A percentile compares a stretch with the other conserved stretches of the same genome.
Evolutionary conservation across 495 filamentous ascomycete genomes (phyloP).

Genomic region (Xylaria scruposa): DNA sequence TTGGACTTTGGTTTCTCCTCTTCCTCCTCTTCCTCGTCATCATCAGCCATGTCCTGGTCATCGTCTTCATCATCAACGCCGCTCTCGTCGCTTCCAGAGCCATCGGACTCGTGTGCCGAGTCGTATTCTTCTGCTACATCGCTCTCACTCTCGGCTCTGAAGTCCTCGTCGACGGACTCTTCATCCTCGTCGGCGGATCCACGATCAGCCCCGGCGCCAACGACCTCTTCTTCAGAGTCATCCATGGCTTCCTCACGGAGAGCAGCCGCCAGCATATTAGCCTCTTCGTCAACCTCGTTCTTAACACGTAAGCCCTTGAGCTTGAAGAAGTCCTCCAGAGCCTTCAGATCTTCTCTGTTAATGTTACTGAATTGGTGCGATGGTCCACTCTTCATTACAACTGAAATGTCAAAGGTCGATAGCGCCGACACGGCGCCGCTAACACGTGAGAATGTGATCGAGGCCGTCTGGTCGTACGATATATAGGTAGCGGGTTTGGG

Average conservation of each 20-base stretch:
- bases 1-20: conserved; percentile 53
- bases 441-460: conserved; percentile 94
- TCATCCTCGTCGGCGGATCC: conserved; percentile 96
- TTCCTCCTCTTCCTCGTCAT: conserved; percentile 41
- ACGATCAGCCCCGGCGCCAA: conserved; percentile 72
- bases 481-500: conserved; percentile 98
- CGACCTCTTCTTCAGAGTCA: conserved; percentile 84
- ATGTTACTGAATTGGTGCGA: conserved; percentile 99
- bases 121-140: conserved; percentile 98
- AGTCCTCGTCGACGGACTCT: conserved; percentile 94
- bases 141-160: conserved; percentile 86
- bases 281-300: conserved; percentile 82
- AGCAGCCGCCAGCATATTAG: conserved; percentile 76
- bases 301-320: conserved; percentile 91
- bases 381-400: conserved; percentile 78
- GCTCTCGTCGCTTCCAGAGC: conserved; percentile 67
- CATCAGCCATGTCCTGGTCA: conserved; percentile 43
- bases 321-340: conserved; percentile 95
- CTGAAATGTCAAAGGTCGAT: conserved; percentile 95
- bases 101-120: conserved; percentile 84
- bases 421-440: conserved; percentile 92
- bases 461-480: conserved; percentile 84
- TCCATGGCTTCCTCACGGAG: conserved; percentile 77
- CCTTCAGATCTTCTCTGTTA: conserved; percentile 96
- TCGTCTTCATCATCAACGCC: conserved; percentile 48